These are phyloP conservation scores for Podospora anserina DNA, from an alignment of 495 filamentous ascomycete species.

Conservation along the genomic window DNA sequence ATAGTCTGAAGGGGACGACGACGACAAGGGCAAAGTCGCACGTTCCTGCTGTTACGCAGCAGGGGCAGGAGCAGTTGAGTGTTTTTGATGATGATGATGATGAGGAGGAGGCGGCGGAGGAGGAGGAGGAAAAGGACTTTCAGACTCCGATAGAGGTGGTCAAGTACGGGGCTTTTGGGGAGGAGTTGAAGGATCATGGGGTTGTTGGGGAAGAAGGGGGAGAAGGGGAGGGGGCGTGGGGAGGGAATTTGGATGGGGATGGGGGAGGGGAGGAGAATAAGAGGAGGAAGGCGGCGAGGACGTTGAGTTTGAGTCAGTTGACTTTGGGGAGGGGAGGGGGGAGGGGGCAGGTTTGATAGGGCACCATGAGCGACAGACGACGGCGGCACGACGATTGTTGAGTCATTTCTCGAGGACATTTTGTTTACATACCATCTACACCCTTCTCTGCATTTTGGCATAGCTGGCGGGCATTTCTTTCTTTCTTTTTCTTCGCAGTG, in stretches of 20 bases:
- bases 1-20: neutral
- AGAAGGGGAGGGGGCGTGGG: neutral
- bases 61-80: conserved; percentile 28
- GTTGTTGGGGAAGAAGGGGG: conserved; percentile 19
- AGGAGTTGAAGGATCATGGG: conserved; percentile 36
- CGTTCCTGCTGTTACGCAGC: conserved; percentile 5
- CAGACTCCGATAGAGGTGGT: conserved; percentile 47
- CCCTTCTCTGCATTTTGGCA: neutral
- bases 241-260: neutral
- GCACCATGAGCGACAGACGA: too few species aligned
- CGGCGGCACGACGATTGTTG: too few species aligned
- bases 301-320: conserved; percentile 50
- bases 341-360: conserved; percentile 20
- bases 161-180: conserved; percentile 45
- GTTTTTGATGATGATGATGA: conserved; percentile 40
- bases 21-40: neutral
- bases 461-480: neutral
- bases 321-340: conserved; percentile 41
- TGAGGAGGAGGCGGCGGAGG: conserved; percentile 26
- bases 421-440: neutral
- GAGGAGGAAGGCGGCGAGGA: conserved; percentile 44
- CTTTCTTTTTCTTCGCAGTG: neutral
- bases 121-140: conserved; percentile 36
- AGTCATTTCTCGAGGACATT: neutral
- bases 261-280: conserved; percentile 28